Percentiles rank a stretch among this genome's conserved stretches.
These are phyloP conservation scores for Fusarium staphyleae DNA, from an alignment of 2,329 filamentous ascomycete species.

Conservation along the genomic window DNA sequence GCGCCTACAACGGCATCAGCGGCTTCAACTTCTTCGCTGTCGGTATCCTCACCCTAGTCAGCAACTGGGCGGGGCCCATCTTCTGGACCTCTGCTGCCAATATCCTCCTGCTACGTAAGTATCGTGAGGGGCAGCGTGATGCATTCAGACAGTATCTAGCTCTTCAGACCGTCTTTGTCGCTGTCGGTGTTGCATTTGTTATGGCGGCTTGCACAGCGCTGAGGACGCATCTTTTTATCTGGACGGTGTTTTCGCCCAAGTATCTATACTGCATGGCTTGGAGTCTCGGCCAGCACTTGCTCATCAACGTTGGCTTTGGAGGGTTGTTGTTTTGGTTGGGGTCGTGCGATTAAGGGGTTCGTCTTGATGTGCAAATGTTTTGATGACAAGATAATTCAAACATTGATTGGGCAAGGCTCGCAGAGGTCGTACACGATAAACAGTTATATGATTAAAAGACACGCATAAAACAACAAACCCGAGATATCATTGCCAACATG, in stretches of 20 bases:
- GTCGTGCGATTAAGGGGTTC: constrained; percentile 21
- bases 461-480: constrained; percentile 15
- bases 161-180: constrained; percentile 74
- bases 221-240: constrained; percentile 92
- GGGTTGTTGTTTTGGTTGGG: constrained; percentile 65
- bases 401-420: constrained; percentile 1
- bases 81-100: constrained; percentile 81
- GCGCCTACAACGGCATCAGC: constrained; percentile 90
- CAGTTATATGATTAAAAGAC: constrained; percentile 19
- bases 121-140: constrained; percentile 34
- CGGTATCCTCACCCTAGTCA: constrained; percentile 81
- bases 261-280: constrained; percentile 93
- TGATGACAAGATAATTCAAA: constrained; percentile 6
- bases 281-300: constrained; percentile 81
- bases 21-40: constrained; percentile 83
- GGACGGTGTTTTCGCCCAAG: constrained; percentile 98
- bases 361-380: constrained; percentile 6
- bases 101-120: constrained; percentile 59
- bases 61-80: constrained; percentile 90
- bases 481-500: constrained; percentile 25
- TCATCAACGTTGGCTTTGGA: constrained; percentile 71
- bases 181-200: constrained; percentile 71
- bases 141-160: constrained; percentile 62
- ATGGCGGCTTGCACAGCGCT: constrained; percentile 89
- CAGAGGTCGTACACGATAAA: not conserved